Evolutionary conservation across 2,329 filamentous ascomycete species (phyloP).

Genomic region (Ascochyta viciae-villosae): DNA sequence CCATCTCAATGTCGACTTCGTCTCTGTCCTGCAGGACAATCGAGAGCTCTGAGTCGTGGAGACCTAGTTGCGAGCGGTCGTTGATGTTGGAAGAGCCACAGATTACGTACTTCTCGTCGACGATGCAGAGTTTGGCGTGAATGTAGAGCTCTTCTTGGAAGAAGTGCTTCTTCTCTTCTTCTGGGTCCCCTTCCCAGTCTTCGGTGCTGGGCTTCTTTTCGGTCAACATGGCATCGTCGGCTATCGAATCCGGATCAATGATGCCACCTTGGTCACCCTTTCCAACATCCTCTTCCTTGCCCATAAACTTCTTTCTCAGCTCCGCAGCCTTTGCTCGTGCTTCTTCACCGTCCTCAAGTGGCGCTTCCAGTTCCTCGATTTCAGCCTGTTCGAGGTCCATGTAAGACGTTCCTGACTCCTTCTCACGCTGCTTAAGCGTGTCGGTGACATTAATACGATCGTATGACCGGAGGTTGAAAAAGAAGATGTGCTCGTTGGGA

Average conservation of each 20-base stretch:
- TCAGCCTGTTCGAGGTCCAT: slow-evolving; percentile 86
- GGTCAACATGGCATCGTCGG: slow-evolving; percentile 83
- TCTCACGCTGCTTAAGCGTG: slow-evolving; percentile 75
- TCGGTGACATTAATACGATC: slow-evolving; percentile 88
- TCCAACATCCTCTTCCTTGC: slow-evolving; percentile 49
- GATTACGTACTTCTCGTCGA: slow-evolving; percentile 83
- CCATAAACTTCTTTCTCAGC: slow-evolving; percentile 55
- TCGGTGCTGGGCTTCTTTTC: slow-evolving; percentile 71
- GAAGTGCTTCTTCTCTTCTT: slow-evolving; percentile 84
- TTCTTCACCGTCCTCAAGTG: slow-evolving; percentile 43
- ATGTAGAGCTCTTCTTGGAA: slow-evolving; percentile 97
- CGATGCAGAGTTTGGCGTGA: slow-evolving; percentile 88
- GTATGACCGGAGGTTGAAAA: slow-evolving; percentile 93
- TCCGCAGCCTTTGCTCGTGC: slow-evolving; percentile 56
- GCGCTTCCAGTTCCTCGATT: slow-evolving; percentile 82
- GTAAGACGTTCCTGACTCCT: slow-evolving; percentile 82
- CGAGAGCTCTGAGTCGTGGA: slow-evolving; percentile 89
- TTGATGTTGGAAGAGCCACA: slow-evolving; percentile 92
- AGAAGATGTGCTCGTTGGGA: slow-evolving; percentile 80
- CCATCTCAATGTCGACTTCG: slow-evolving; percentile 75
- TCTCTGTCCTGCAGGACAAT: slow-evolving; percentile 88
- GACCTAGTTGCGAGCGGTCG: slow-evolving; percentile 85
- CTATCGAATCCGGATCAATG: slow-evolving; percentile 68
- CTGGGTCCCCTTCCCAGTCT: slow-evolving; percentile 74
- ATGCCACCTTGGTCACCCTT: slow-evolving; percentile 47